These are phyloP conservation scores for Myriosclerotinia duriaeana DNA, from an alignment of 2,329 filamentous ascomycete species.

Conservation along the genomic window DNA sequence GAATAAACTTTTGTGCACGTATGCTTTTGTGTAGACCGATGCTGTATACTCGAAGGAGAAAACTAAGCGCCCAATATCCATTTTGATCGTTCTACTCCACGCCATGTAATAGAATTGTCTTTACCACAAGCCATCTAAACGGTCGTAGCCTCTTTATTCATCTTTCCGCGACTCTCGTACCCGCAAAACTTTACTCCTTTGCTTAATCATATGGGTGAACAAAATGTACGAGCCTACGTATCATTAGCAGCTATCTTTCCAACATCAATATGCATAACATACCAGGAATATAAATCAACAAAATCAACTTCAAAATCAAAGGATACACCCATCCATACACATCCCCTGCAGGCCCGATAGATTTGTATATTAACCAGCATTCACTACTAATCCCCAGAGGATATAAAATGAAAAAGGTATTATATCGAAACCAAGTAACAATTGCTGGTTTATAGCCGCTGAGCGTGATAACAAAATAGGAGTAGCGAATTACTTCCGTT, in stretches of 20 bases:
- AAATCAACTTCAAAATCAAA: slow-evolving; percentile 61
- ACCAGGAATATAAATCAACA: slow-evolving; percentile 80
- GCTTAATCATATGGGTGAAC: slow-evolving; percentile 92
- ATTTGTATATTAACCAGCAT: slow-evolving; percentile 73
- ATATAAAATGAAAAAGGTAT: slow-evolving; percentile 90
- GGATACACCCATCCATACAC: slow-evolving; percentile 51
- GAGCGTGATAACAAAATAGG: slow-evolving; percentile 80
- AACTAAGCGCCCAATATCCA: background rate
- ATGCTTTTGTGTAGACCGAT: background rate
- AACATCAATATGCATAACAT: slow-evolving; percentile 41
- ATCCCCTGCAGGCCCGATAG: slow-evolving; percentile 59
- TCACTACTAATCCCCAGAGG: slow-evolving; percentile 89
- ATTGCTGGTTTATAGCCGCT: slow-evolving; percentile 59
- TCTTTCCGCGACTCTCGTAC: slow-evolving; percentile 46
- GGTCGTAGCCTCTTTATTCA: slow-evolving; percentile 25
- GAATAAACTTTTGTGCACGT: background rate
- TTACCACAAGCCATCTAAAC: background rate
- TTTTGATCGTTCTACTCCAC: background rate
- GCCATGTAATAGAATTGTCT: background rate
- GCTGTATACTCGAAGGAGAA: background rate
- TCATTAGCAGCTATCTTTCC: slow-evolving; percentile 27
- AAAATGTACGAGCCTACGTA: slow-evolving; percentile 65
- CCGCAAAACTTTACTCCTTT: slow-evolving; percentile 77
- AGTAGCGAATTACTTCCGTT: slow-evolving; percentile 92
- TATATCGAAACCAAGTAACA: slow-evolving; percentile 83